Conservation (phyloP, 495 filamentous ascomycete genomes). For the Friedmanniomyces simplex region DNA sequence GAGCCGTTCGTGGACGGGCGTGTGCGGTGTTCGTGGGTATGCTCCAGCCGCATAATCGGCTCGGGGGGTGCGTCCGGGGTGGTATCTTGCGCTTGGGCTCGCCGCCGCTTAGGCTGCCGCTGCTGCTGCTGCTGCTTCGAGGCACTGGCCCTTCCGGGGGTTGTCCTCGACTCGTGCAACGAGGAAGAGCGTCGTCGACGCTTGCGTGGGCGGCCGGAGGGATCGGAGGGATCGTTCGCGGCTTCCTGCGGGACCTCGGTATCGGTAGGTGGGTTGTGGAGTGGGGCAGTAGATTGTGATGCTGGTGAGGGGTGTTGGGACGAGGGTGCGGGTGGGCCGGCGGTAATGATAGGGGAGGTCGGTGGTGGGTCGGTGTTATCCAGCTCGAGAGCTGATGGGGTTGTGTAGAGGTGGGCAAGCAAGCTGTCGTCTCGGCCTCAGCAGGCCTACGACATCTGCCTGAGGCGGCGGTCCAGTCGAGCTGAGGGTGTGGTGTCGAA, state of each 20-base stretch:
- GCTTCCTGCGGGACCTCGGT: constrained; percentile 18
- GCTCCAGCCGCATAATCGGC: constrained; percentile 51
- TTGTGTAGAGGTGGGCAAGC: background rate
- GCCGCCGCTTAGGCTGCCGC: constrained; percentile 39
- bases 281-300: constrained; percentile 28
- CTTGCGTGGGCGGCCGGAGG: constrained; percentile 20
- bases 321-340: constrained; percentile 41
- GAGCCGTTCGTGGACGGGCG: constrained; percentile 35
- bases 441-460: constrained; percentile 11
- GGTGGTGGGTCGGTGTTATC: constrained; percentile 42
- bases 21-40: constrained; percentile 39
- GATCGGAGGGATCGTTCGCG: constrained; percentile 10
- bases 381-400: constrained; percentile 44
- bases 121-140: constrained; percentile 33
- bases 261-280: constrained; percentile 11
- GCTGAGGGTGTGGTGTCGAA: background rate
- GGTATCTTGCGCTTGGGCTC: constrained; percentile 41
- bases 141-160: constrained; percentile 29
- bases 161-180: background rate
- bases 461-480: background rate
- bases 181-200: constrained; percentile 26
- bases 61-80: constrained; percentile 17
- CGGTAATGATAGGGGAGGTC: constrained; percentile 48
- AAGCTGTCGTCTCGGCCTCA: background rate
- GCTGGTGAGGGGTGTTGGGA: constrained; percentile 31